Evolutionary conservation across 1,284 basidiomycete species (phyloP).

Genomic region (Athelia sp.): DNA sequence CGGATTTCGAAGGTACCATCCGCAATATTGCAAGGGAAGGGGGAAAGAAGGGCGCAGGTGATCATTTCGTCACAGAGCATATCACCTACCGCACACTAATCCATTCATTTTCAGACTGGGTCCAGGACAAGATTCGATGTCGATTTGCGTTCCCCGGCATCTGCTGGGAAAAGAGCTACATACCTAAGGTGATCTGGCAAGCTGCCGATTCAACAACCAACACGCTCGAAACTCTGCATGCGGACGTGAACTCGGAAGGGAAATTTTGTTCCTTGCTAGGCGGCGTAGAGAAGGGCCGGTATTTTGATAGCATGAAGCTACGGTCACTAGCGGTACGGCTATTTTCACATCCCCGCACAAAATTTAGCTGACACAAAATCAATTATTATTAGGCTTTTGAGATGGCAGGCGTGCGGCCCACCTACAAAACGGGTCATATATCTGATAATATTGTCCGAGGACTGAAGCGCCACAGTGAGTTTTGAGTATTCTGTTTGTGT

Average conservation of each 20-base stretch:
- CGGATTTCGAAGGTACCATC: slow-evolving; percentile 15
- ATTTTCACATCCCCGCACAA: not conserved
- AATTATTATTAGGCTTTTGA: too few species aligned
- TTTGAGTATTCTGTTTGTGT: not conserved
- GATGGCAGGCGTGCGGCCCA: not conserved
- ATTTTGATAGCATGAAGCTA: slow-evolving; percentile 12
- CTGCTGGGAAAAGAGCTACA: slow-evolving; percentile 17
- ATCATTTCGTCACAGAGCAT: not conserved
- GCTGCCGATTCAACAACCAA: slow-evolving; percentile 16
- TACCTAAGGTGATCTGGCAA: slow-evolving; percentile 14
- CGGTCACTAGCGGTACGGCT: slow-evolving; percentile 7
- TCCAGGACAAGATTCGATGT: slow-evolving; percentile 16
- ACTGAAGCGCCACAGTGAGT: not conserved
- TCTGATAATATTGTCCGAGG: not conserved
- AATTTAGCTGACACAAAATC: too few species aligned
- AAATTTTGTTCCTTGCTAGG: slow-evolving; percentile 14
- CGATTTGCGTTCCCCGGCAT: slow-evolving; percentile 17
- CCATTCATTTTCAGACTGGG: slow-evolving; percentile 17
- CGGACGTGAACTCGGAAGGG: slow-evolving; percentile 16
- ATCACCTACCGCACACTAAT: not conserved
- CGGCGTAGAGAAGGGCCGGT: slow-evolving; percentile 11
- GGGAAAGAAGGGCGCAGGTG: slow-evolving; percentile 12
- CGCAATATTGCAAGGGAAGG: slow-evolving; percentile 8
- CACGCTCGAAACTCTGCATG: slow-evolving; percentile 15
- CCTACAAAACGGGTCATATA: not conserved